Base-by-base conservation (phyloP, 345 rosid genomes). In the Streptanthus diversifolius region DNA sequence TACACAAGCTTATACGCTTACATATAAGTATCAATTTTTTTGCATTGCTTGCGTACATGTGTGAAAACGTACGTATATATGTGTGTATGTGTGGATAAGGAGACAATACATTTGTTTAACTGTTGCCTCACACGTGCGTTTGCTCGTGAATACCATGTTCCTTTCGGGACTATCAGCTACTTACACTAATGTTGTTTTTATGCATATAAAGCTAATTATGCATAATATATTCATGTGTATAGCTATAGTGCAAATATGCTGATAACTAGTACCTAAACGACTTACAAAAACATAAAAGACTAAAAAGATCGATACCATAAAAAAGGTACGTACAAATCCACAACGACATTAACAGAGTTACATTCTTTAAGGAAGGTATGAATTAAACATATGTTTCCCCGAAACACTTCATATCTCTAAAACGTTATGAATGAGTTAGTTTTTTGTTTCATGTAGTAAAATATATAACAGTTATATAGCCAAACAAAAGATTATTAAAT, bases 101-200 rank as follows among this genome's bases (percentile, higher is more conserved):
- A 74, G 78, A 66, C 74, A 68, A 12, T 22, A 24, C 41, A 61
- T 39, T 69, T 69, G 58, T 53, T 43, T 32, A 43, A 24, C 53
- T 49, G 53, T 18, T 57, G 78, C 33, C 21, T 58, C 65, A 66
- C 78, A 58, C 72, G 72, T 73, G 77, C 66, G 60, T 17, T 57
- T 74, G 36, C 41, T 56, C 66, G 66, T 66, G 72, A 57, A 27
- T 66, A 66, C 72, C 67, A 74, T 57, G 72, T 51, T 47, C 65
- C 43, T 44, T 73, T 64, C 30, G 71, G 55, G 64, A 64, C 70
- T 72, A 63, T 19, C 32, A 33, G 76, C 27, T 25, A 70, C 59
- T 36, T 25, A 49, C 8, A 41, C 21, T 63, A 17, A 44, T 17
- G 40, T 17, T 44, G 60, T 30, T 19, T 49, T 45, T 44, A 30